These are phyloP conservation scores for Eucalyptus tenuipes DNA, from an alignment of 345 rosid species.

Conservation along the genomic window DNA sequence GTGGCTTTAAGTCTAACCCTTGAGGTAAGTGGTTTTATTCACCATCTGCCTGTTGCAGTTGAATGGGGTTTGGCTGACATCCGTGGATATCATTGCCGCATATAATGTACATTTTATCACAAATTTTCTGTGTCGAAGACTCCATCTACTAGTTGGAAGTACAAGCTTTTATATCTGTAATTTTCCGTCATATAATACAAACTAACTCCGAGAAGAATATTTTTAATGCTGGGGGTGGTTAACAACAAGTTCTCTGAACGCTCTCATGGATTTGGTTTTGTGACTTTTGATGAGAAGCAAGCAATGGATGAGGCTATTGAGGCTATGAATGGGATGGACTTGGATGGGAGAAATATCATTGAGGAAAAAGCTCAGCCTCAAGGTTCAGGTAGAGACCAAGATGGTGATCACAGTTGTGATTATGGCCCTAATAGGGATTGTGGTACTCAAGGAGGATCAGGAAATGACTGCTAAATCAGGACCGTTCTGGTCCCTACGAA, in stretches of 20 bases:
- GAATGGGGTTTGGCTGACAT: not conserved
- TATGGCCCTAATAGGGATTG: slow-evolving; percentile 48
- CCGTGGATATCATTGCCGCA: not conserved
- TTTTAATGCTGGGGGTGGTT: slow-evolving; percentile 47
- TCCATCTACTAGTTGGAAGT: no score
- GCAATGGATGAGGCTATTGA: slow-evolving; percentile 91
- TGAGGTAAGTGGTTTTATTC: no score
- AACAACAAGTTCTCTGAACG: slow-evolving; percentile 84
- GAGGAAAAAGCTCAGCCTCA: slow-evolving; percentile 94
- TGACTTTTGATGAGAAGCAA: slow-evolving; percentile 62
- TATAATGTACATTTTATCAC: no score
- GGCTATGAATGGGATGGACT: slow-evolving; percentile 81
- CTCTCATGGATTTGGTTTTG: slow-evolving; percentile 94
- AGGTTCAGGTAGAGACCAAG: slow-evolving; percentile 60
- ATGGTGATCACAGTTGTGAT: slow-evolving; percentile 48
- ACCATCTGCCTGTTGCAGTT: not conserved
- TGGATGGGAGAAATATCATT: slow-evolving; percentile 76
- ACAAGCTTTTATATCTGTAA: not conserved
- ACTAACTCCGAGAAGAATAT: not conserved
- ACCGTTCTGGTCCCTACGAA: slow-evolving; percentile 72
- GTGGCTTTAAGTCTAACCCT: no score
- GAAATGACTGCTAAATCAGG: slow-evolving; percentile 69
- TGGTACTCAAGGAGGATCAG: slow-evolving; percentile 61
- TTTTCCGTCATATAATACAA: not conserved
- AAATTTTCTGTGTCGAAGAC: no score